Evolutionary conservation across 1,284 basidiomycete genomes (phyloP).

Genomic region (Marasmius oreades): DNA sequence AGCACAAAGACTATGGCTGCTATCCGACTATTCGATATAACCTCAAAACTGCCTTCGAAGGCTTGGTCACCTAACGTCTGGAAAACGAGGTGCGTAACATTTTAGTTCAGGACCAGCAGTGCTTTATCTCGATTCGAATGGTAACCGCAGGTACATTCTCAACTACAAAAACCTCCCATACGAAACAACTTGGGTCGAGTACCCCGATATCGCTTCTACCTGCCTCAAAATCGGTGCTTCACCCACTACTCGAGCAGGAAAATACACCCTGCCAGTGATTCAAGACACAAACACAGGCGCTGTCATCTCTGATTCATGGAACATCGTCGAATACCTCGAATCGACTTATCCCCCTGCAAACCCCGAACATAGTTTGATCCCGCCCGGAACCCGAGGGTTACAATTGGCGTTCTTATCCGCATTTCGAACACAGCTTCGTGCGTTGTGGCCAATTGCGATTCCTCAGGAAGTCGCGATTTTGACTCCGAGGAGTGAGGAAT

Average conservation of each 20-base stretch:
- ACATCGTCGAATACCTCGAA: slow-evolving; percentile 5
- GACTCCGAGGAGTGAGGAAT: not conserved
- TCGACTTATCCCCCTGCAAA: not conserved
- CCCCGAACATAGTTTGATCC: not conserved
- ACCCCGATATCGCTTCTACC: slow-evolving; percentile 26
- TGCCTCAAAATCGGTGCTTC: slow-evolving; percentile 25
- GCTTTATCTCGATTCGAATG: not conserved
- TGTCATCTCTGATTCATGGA: slow-evolving; percentile 4
- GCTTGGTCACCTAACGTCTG: not conserved
- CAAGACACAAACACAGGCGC: not conserved
- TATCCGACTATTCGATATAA: not conserved
- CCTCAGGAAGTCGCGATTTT: not conserved
- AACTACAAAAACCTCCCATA: slow-evolving; percentile 28
- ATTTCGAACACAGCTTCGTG: not conserved
- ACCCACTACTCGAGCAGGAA: slow-evolving; percentile 12
- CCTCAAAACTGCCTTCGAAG: not conserved
- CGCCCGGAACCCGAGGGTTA: not conserved
- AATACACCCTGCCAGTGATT: slow-evolving; percentile 9
- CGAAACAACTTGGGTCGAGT: slow-evolving; percentile 28
- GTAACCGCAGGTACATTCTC: slow-evolving; percentile 20
- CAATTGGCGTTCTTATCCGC: not conserved
- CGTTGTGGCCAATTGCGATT: not conserved
- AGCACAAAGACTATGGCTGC: not conserved
- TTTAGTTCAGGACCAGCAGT: not conserved
- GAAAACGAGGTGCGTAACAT: not conserved